Base-by-base conservation (phyloP, 78 protist species). In the Dictyostelium intermedium region DNA sequence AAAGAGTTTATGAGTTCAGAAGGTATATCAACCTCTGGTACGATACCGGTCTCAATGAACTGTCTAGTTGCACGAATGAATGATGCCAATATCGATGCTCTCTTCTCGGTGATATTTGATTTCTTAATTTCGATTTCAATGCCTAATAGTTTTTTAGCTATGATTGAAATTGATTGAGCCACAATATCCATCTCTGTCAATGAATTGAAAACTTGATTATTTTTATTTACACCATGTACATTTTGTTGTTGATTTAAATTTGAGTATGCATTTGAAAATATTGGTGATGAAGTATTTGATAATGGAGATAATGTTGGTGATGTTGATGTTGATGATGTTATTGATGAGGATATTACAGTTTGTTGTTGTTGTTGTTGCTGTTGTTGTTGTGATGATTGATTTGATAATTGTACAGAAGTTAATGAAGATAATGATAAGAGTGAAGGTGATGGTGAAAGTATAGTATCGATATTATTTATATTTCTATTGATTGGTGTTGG, bases 81-180 rank as follows among this genome's bases (percentile, higher is more conserved):
- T 13, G 41, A 32, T 45, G 87, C 39, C 2, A 89, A 61, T 1
- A 83, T 89, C 0, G 72, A 47, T 18, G 94, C 87, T 66, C 84
- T 74, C 74, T 89, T 89, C n/a, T 89, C 94, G 18, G 94, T 89
- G 56, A 89, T 37, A n/a, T 34, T 47, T 1, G 74, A 18, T 45
- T 89, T 89, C 56, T 89, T 89, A 6, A 89, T 80, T 70, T 89
- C 94, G 23, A 80, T 80, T 70, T 89, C 82, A 41, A 89, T 80
- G 3, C 76, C 87, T 1, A 89, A 35, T 9, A 89, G 20, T 27
- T 89, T 89, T 50, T 89, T 89, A 25, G 94, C 94, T 25, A 89
- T 89, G 20, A 25, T 27, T 47, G 94, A 63, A n/a, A 89, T 89
- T 5, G 94, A 89, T 50, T 89, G 94, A 34, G 94, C 94, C 4